Evolutionary conservation across 306 rosid genomes (phyloP).

Genomic region (Cicer cuneatum): DNA sequence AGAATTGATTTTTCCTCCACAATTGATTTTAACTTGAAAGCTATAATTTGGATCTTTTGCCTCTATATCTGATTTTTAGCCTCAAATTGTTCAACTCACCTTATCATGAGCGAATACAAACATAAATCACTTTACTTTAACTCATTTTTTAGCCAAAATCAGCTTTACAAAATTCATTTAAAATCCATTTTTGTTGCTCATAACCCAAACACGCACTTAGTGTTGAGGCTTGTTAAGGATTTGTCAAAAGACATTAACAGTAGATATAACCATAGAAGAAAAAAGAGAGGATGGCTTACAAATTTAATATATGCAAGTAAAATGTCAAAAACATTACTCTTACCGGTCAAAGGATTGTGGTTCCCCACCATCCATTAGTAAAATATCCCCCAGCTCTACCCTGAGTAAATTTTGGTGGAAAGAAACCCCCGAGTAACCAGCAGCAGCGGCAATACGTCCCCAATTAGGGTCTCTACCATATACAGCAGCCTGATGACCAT

Average conservation of each 20-base stretch:
- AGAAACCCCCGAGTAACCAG: constrained; percentile 85
- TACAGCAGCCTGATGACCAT: constrained; percentile 73
- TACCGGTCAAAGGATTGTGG: constrained; percentile 86
- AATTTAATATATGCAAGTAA: constrained; percentile 26
- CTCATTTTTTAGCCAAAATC: too few species aligned
- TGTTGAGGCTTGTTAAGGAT: constrained; percentile 4
- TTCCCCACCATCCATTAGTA: constrained; percentile 86
- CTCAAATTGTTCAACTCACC: too few species aligned
- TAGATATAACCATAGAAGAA: not conserved
- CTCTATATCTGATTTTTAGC: too few species aligned
- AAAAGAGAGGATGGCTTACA: not conserved
- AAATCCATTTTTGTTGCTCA: too few species aligned
- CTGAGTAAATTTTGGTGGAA: constrained; percentile 74
- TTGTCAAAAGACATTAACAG: not conserved
- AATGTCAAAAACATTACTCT: constrained; percentile 9
- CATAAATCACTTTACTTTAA: too few species aligned
- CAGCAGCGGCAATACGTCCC: constrained; percentile 96
- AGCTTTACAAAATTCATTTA: too few species aligned
- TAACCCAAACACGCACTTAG: not conserved
- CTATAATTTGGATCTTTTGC: too few species aligned
- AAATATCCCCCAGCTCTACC: constrained; percentile 79
- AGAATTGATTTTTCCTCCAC: too few species aligned
- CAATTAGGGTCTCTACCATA: constrained; percentile 97
- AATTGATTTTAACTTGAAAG: too few species aligned
- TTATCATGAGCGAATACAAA: too few species aligned